Conservation (phyloP, 306 rosid species). For the Canavalia ensiformis region DNA sequence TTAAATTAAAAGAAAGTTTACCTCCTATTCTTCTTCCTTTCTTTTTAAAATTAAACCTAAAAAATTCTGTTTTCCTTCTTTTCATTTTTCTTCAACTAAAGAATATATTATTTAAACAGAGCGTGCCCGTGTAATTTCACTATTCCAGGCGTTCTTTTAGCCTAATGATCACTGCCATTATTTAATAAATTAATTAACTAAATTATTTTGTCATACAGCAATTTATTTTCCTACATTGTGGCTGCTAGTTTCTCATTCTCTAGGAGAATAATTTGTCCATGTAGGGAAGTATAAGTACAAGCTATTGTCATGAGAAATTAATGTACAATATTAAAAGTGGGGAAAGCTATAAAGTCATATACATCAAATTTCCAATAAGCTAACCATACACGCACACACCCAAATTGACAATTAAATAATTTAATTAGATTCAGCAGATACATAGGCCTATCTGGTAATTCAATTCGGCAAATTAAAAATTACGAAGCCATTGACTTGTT, state of each 20-base stretch:
- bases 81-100: too few species aligned
- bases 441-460: background rate
- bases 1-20: too few species aligned
- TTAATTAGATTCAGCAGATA: background rate
- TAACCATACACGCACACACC: background rate
- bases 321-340: background rate
- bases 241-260: slow-evolving; percentile 17
- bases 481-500: slow-evolving; percentile 21
- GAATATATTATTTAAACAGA: background rate
- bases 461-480: slow-evolving; percentile 22
- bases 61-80: too few species aligned
- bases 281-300: slow-evolving; percentile 8
- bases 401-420: slow-evolving; percentile 10
- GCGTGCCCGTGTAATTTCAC: background rate
- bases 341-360: slow-evolving; percentile 11
- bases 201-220: background rate
- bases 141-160: background rate
- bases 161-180: background rate
- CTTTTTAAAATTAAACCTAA: too few species aligned
- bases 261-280: background rate
- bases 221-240: slow-evolving; percentile 7
- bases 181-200: background rate
- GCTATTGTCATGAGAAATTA: background rate
- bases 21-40: too few species aligned
- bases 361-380: slow-evolving; percentile 20